phyloP scores from a whole-genome alignment of 306 rosid genomes.

The Rosa lucieae region DNA sequence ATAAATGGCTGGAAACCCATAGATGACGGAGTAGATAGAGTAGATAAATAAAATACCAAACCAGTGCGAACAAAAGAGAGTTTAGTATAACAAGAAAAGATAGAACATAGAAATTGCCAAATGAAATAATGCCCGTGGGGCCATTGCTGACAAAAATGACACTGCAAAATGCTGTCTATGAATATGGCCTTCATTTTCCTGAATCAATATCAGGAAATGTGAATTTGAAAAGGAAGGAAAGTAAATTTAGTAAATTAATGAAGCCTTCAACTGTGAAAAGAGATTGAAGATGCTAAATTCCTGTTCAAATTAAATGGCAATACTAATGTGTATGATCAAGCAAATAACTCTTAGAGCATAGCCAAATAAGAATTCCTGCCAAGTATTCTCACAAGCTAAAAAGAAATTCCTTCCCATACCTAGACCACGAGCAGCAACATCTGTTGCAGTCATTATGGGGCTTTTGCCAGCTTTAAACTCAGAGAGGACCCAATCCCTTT shows the following conservation, averaged over 20 bases:
- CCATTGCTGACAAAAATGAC: neutral
- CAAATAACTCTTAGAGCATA: conserved; percentile 1
- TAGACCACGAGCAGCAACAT: conserved; percentile 98
- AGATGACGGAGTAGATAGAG: neutral
- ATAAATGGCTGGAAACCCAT: too few relatives aligned
- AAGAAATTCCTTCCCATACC: conserved; percentile 43
- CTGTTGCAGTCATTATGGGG: conserved; percentile 98
- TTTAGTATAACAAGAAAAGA: neutral
- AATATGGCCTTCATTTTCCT: neutral
- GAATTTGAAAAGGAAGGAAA: neutral
- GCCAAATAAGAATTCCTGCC: conserved; percentile 21
- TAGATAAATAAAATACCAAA: too few relatives aligned
- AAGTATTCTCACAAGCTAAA: conserved; percentile 21
- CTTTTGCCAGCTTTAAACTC: conserved; percentile 97
- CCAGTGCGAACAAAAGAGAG: neutral
- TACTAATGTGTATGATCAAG: neutral
- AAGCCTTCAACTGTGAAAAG: neutral
- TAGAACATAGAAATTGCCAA: neutral
- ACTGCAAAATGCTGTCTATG: neutral
- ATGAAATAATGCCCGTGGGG: neutral
- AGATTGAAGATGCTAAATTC: neutral
- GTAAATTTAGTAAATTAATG: neutral
- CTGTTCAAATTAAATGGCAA: neutral
- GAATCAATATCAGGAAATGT: neutral
- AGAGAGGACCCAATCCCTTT: conserved; percentile 99